Evolutionary conservation across 2,329 filamentous ascomycete species (phyloP), one percentile per base, ranked within the genome.

Genomic region (Botrytis pseudocinerea): DNA sequence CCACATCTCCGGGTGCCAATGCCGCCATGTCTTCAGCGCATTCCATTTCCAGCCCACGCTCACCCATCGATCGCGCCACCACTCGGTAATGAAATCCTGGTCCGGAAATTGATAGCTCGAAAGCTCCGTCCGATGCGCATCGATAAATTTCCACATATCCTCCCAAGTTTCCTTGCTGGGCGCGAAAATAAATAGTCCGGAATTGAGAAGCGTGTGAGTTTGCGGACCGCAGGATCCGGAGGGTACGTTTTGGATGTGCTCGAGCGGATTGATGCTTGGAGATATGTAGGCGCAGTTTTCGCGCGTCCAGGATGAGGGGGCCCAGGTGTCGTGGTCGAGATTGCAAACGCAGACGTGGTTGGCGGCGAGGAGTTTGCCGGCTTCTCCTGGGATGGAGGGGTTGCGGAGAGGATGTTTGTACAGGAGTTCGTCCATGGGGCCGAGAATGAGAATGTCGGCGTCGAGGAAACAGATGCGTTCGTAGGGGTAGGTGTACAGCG

Each of bases 351-450:
- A 96, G 18, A 93, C 93, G 82, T 95, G 92, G 77, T 89, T 89
- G 7, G 93, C 93, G 7, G 93, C 93, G 81, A 97, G 40, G 40
- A 48, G 42, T n/a, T 72, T 72, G 8, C 70, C 70, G 0, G 16
- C 14, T 25, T 72, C 70, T 1, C 62, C 61, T 0, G 25, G 14
- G 8, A 28, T 4, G 6, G 38, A 4, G 5, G 35, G 28, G 5
- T 32, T 35, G 14, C 91, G 3, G 60, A 96, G 86, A 71, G 87
- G 82, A 32, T 96, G 77, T 16, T 92, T 54, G 46, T 28, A 88
- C 91, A 97, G 96, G 74, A 97, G 85, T 83, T 96, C 93, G 81
- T 97, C 94, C 92, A 97, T 96, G 82, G 96, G 95, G 77, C 85
- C 85, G 74, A 91, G 83, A 9, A 93, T 89, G 54, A 97, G 84